Percentiles rank a stretch among this genome's conserved stretches.
These are phyloP conservation scores for Populus hybrid DNA, from an alignment of 441 rosid genomes.

Conservation along the genomic window DNA sequence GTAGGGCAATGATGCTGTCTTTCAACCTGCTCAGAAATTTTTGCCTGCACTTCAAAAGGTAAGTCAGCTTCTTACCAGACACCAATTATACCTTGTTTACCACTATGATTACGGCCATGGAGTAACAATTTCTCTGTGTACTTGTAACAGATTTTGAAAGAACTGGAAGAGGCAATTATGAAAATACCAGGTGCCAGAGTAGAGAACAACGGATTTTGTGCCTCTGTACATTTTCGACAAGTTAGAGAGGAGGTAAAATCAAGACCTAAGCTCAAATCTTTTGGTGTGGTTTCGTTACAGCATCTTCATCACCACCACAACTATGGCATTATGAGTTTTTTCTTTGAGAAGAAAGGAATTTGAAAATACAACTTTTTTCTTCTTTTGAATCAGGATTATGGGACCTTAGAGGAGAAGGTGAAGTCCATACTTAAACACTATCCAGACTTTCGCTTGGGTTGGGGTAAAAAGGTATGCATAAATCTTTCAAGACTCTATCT, in stretches of 20 bases:
- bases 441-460: constrained; percentile 62
- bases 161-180: constrained; percentile 51
- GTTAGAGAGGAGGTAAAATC: constrained; percentile 59
- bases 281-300: neutral
- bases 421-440: constrained; percentile 62
- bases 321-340: neutral
- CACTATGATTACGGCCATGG: neutral
- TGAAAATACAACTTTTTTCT: neutral
- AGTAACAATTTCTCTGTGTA: neutral
- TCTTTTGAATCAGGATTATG: constrained; percentile 35
- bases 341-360: neutral
- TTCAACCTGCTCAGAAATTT: constrained; percentile 67
- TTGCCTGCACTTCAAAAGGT: constrained; percentile 71
- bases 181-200: constrained; percentile 64
- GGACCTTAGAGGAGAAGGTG: constrained; percentile 50
- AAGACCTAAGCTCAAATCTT: neutral
- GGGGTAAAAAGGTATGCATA: constrained; percentile 70
- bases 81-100: neutral
- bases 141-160: constrained; percentile 38
- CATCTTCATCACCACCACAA: neutral
- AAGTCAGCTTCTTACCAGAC: neutral
- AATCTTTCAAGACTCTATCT: constrained; percentile 11
- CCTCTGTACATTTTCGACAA: constrained; percentile 74
- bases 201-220: constrained; percentile 77
- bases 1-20: constrained; percentile 45